Base-by-base conservation (phyloP, 2,329 filamentous ascomycete genomes). In the Nothomitra cinnamomea region DNA sequence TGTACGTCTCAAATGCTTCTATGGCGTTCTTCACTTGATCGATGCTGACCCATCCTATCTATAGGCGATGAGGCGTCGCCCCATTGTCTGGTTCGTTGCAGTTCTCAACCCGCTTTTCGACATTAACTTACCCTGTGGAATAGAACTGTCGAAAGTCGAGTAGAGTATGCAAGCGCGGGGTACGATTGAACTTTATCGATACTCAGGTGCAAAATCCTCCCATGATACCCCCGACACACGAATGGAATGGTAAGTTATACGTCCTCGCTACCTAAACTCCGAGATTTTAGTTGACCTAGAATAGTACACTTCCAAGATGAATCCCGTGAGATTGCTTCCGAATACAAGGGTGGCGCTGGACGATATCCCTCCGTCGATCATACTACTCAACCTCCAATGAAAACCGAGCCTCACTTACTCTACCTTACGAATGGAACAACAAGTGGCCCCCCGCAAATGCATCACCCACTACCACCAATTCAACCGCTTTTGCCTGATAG, bases 121-220 rank as follows among this genome's bases (percentile, higher is more conserved):
- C 38, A n/a, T 22, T n/a, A 8, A n/a, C 52, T 53, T 12, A 53
- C 28, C 32, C 13, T 22, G 21, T 17, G 4, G 40, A 35, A 36
- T 73, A 84, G 61, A 95, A 95, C 62, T 95, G 90, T 68, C 79
- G 80, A 56, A 95, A 94, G 69, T 92, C 89, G 52, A 89, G 81
- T 62, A 76, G 90, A 51, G 73, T 82, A 55, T 96, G 90, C 71
- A 88, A 89, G 65, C 79, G 88, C 60, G 90, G 89, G 17, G 74
- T 95, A 51, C 79, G 87, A 38, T 72, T 96, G 41, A 95, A 95
- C 68, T 96, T 95, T 62, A 88, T 95, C 60, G 88, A 95, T 63
- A 84, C 83, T 2, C 82, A 83, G 57, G 81, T 83, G 54, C 80
- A 85, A 61, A 70, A 73, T 51, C 86, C 83, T 52, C 82, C 80